These are phyloP conservation scores for Cenococcum geophilum DNA, from an alignment of 495 filamentous ascomycete species.

Conservation along the genomic window DNA sequence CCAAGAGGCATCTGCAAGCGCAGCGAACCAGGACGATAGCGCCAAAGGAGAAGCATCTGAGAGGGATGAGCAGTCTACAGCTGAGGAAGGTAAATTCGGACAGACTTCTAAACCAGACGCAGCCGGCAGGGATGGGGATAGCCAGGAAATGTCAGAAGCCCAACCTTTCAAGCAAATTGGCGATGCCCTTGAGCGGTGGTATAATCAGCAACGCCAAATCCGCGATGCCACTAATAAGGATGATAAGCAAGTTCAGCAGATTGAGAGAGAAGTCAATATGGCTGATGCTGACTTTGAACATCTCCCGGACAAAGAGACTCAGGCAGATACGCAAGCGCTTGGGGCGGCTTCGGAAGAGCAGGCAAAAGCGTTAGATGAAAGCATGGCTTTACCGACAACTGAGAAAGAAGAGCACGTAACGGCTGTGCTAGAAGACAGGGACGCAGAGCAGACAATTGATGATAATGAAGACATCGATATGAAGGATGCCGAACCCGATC, in stretches of 20 bases:
- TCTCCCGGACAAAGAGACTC: conserved; percentile 70
- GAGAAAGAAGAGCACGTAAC: conserved; percentile 51
- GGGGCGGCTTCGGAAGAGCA: conserved; percentile 86
- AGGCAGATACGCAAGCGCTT: conserved; percentile 81
- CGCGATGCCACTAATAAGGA: conserved; percentile 59
- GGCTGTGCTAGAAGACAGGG: conserved; percentile 39
- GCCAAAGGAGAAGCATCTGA: conserved; percentile 27
- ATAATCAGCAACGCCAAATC: conserved; percentile 76
- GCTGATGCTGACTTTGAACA: conserved; percentile 79
- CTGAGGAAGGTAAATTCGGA: conserved; percentile 26
- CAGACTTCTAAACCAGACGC: conserved; percentile 22
- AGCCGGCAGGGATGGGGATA: conserved; percentile 26
- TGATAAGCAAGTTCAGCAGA: conserved; percentile 42
- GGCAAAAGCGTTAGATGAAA: conserved; percentile 70
- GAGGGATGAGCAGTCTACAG: conserved; percentile 21
- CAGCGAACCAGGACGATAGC: conserved; percentile 27
- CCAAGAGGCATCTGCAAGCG: conserved; percentile 24
- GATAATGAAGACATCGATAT: conserved; percentile 21
- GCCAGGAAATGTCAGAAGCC: conserved; percentile 28
- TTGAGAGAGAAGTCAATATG: conserved; percentile 55
- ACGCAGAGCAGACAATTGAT: conserved; percentile 40
- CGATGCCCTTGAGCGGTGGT: conserved; percentile 89
- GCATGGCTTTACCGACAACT: conserved; percentile 75
- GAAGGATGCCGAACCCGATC: conserved; percentile 13
- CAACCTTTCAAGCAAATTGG: conserved; percentile 87